Evolutionary conservation across 352 stramenopile genomes (phyloP).

Genomic region (Globisporangium okanoganense): DNA sequence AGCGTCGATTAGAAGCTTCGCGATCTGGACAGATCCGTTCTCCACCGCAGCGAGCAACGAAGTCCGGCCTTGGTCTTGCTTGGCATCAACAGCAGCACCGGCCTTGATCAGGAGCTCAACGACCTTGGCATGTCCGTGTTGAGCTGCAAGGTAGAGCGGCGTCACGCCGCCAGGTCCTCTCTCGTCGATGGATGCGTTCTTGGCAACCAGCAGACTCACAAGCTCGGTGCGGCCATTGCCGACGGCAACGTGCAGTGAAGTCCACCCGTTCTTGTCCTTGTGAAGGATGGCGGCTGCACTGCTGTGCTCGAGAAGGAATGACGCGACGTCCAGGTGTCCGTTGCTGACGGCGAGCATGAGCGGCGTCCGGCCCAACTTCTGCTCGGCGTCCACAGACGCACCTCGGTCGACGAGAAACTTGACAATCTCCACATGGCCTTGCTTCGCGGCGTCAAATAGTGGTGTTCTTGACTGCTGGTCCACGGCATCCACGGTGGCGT

Average conservation of each 20-base stretch:
- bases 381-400: not conserved
- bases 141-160: conserved; percentile 1
- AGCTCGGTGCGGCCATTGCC: not conserved
- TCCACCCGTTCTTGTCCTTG: conserved; percentile 2
- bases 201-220: not conserved
- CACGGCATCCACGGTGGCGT: not conserved
- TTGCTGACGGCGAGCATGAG: conserved; percentile 8
- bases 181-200: not conserved
- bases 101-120: not conserved
- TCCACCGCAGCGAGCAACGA: conserved; percentile 2
- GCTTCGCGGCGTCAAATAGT: conserved; percentile 1
- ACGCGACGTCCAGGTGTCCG: not conserved
- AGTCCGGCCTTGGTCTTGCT: conserved; percentile 2
- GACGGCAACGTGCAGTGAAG: not conserved
- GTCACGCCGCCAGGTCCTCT: not conserved
- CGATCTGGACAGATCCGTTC: not conserved
- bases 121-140: not conserved
- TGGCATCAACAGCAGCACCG: not conserved
- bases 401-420: not conserved
- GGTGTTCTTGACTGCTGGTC: conserved; percentile 4
- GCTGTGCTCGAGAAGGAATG: conserved; percentile 4
- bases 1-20: not conserved
- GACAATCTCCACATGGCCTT: conserved; percentile 1
- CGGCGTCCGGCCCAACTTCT: not conserved
- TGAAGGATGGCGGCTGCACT: not conserved